Evolutionary conservation across 23 red algal species (phyloP), one percentile per base, ranked within the genome.

Genomic region (Cyanidioschyzon merolae): DNA sequence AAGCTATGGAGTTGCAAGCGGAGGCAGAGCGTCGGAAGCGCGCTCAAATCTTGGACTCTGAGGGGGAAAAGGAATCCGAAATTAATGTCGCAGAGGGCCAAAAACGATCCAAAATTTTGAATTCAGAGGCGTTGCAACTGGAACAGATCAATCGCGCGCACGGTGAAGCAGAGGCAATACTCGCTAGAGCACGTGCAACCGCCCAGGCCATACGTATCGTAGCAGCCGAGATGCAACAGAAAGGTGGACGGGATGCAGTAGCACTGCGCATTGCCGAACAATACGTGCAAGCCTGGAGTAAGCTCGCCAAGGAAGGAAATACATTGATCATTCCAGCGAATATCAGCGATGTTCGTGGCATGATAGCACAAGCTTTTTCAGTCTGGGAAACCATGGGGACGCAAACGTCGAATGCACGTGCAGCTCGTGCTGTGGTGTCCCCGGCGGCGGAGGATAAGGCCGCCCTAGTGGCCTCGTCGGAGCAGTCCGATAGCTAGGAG

Each of bases 11-110:
- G 37, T 59, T 87, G 24, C 86, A 87, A 41, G 87, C 91, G 2
- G 91, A 89, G 38, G 91, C 91, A 1, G 91, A 95, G 29, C 67
- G 87, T 39, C 78, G 84, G 54, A 87, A 89, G 35, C 82, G 91
- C 0, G 86, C 82, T 29, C 77, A 90, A 68, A 80, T 95, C 37
- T 83, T 89, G 3, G 86, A 85, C 63, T 89, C 91, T 0, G 91
- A 95, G 71, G 80, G 79, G 27, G 84, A 95, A 77, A 63, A 86
- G 50, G 80, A 89, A 76, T 75, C 76, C 40, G 83, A 83, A 39
- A 85, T 95, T 50, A 95, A 95, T 67, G 68, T 88, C 7, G 91
- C 91, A 1, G 91, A 95, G 57, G 91, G 85, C 24, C 80, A 90
- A 68, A 89, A 87, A 75, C 79, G 83, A 74, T 37, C 86, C 39